These are phyloP conservation scores for Pycnococcus provasolii DNA, from an alignment of 139 green algal genomes.

Conservation along the genomic window DNA sequence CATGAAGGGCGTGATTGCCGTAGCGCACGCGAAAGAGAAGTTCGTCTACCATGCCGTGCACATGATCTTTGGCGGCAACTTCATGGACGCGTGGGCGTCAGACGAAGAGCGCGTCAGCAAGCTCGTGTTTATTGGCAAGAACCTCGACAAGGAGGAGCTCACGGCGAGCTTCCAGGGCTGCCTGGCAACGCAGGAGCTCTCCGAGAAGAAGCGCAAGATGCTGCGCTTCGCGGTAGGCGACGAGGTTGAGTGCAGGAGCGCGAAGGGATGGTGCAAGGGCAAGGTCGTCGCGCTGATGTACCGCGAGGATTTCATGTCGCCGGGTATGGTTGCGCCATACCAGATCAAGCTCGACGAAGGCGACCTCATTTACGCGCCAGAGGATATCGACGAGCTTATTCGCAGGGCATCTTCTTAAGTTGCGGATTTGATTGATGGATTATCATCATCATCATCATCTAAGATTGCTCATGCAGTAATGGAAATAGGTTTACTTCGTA, in stretches of 20 bases:
- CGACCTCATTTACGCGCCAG: too few relatives aligned
- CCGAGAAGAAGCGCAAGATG: conserved; percentile 11
- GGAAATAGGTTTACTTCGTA: too few relatives aligned
- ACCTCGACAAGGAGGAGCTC: conserved; percentile 66
- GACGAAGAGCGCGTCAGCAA: conserved; percentile 53
- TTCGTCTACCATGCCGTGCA: conserved; percentile 75
- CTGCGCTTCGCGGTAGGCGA: conserved; percentile 23
- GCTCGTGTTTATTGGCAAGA: conserved; percentile 84
- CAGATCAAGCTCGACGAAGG: conserved; percentile 21
- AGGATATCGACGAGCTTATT: too few relatives aligned
- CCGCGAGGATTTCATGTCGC: conserved; percentile 1
- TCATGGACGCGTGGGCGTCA: conserved; percentile 42
- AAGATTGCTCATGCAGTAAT: too few relatives aligned
- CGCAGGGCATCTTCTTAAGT: too few relatives aligned
- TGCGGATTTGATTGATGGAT: too few relatives aligned
- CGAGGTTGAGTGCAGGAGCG: conserved; percentile 16
- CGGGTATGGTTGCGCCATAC: conserved; percentile 18
- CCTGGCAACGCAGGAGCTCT: conserved; percentile 34
- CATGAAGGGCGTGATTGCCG: conserved; percentile 55
- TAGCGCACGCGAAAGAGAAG: conserved; percentile 57
- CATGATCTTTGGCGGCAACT: conserved; percentile 66
- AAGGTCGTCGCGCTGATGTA: conserved; percentile 8
- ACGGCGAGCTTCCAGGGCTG: conserved; percentile 58
- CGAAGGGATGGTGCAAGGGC: conserved; percentile 8
- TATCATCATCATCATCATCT: too few relatives aligned